Evolutionary conservation across 2,329 filamentous ascomycete genomes (phyloP).

Genomic region (Aspergillus cejpii): DNA sequence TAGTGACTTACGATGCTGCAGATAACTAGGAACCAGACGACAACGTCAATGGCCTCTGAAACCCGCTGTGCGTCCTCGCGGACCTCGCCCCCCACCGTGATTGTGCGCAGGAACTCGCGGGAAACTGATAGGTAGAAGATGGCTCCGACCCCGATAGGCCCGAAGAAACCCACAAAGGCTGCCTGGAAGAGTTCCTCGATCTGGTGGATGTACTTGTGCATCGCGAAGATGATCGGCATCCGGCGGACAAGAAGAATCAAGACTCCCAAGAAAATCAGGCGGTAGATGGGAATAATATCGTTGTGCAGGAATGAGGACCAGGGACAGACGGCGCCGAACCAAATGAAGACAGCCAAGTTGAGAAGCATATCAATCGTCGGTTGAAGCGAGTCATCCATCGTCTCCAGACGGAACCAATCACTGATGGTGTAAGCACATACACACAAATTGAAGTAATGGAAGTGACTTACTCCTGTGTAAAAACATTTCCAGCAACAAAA

Average conservation of each 20-base stretch:
- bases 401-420: conserved; percentile 88
- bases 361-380: conserved; percentile 92
- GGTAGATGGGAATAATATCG: conserved; percentile 63
- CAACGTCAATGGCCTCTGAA: conserved; percentile 59
- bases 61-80: conserved; percentile 61
- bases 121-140: conserved; percentile 84
- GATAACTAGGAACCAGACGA: conserved; percentile 80
- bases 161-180: conserved; percentile 85
- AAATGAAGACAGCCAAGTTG: conserved; percentile 82
- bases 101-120: conserved; percentile 60
- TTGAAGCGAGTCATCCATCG: conserved; percentile 83
- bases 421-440: conserved; percentile 27
- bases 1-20: conserved; percentile 65
- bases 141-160: conserved; percentile 82
- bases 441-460: background rate
- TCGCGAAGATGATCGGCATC: conserved; percentile 65
- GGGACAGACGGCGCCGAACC: conserved; percentile 79
- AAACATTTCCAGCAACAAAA: conserved; percentile 84
- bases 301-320: conserved; percentile 67
- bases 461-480: conserved; percentile 69
- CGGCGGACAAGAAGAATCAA: conserved; percentile 71
- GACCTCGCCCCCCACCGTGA: conserved; percentile 54
- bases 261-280: conserved; percentile 66
- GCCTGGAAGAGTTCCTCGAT: conserved; percentile 69
- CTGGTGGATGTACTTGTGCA: conserved; percentile 71